Evolutionary conservation across 1,284 basidiomycete species (phyloP).

Genomic region (Ustanciosporium gigantosporum): DNA sequence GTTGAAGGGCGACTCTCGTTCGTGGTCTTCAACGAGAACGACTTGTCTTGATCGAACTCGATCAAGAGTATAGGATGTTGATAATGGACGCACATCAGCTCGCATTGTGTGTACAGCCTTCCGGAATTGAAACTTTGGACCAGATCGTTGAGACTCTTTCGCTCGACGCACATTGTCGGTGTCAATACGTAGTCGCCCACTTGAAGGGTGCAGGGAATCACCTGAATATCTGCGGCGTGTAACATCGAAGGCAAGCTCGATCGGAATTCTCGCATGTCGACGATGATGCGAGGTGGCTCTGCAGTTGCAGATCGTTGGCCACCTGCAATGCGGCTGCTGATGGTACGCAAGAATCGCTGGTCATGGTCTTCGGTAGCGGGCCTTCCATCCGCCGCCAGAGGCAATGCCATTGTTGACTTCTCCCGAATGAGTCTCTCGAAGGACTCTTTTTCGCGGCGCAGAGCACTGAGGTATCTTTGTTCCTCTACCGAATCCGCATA

Average conservation of each 20-base stretch:
- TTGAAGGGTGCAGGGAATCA: constrained; percentile 86
- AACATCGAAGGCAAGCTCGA: constrained; percentile 88
- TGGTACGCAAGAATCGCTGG: constrained; percentile 73
- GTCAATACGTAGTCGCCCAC: constrained; percentile 96
- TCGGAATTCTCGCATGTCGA: constrained; percentile 95
- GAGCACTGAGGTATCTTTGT: constrained; percentile 85
- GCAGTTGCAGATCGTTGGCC: constrained; percentile 71
- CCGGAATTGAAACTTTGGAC: constrained; percentile 90
- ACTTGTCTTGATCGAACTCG: constrained; percentile 96
- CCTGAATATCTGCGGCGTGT: constrained; percentile 78
- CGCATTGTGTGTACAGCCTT: constrained; percentile 93
- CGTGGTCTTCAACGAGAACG: constrained; percentile 71
- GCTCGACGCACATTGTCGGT: constrained; percentile 92
- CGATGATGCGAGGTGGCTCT: constrained; percentile 80
- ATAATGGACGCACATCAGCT: constrained; percentile 94
- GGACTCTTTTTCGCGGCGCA: constrained; percentile 88
- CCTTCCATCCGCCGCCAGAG: constrained; percentile 76
- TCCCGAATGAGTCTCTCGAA: constrained; percentile 93
- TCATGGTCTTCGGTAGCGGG: constrained; percentile 62
- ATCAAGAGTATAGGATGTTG: constrained; percentile 92
- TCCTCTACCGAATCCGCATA: constrained; percentile 93
- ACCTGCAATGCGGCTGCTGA: constrained; percentile 84
- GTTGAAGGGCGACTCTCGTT: constrained; percentile 7
- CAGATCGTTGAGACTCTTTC: constrained; percentile 90
- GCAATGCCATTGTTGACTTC: constrained; percentile 89